Percentiles rank a stretch among this genome's conserved stretches.
phyloP scores from a whole-genome alignment of 2,329 filamentous ascomycete species.

The Zelopaecilomyces penicillatus region DNA sequence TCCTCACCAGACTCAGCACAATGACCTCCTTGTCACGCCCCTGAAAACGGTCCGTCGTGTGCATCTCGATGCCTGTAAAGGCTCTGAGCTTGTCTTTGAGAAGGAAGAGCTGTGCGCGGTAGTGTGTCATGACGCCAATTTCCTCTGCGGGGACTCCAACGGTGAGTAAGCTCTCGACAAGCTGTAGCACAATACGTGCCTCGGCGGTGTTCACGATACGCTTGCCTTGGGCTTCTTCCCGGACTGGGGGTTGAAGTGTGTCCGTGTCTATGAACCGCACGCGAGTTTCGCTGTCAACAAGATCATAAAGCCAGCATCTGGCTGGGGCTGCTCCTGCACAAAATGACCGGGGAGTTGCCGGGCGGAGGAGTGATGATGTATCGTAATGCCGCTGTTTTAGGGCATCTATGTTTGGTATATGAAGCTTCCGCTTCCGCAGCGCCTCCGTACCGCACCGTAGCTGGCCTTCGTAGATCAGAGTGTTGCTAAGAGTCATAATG shows the following conservation, averaged over 20 bases:
- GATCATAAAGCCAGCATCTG: slow-evolving; percentile 68
- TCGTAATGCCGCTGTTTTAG: slow-evolving; percentile 54
- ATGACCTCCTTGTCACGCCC: slow-evolving; percentile 92
- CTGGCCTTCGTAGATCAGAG: slow-evolving; percentile 82
- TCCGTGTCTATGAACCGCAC: slow-evolving; percentile 91
- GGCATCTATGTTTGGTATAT: slow-evolving; percentile 56
- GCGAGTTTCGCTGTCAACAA: slow-evolving; percentile 61
- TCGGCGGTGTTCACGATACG: slow-evolving; percentile 86
- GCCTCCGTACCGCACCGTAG: slow-evolving; percentile 79
- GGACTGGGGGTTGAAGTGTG: slow-evolving; percentile 50
- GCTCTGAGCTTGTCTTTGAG: slow-evolving; percentile 64
- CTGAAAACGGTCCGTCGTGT: slow-evolving; percentile 95
- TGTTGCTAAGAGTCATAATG: slow-evolving; percentile 89
- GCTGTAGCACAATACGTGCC: slow-evolving; percentile 65
- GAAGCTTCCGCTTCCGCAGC: slow-evolving; percentile 61
- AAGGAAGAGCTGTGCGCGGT: slow-evolving; percentile 81
- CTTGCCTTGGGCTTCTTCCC: slow-evolving; percentile 70
- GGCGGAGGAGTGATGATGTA: slow-evolving; percentile 33
- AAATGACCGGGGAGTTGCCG: slow-evolving; percentile 36
- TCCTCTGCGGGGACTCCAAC: slow-evolving; percentile 66
- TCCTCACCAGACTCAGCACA: slow-evolving; percentile 78
- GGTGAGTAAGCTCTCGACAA: slow-evolving; percentile 70
- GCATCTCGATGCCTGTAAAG: slow-evolving; percentile 69
- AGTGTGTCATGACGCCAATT: slow-evolving; percentile 94
- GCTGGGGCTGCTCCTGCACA: slow-evolving; percentile 44